phyloP scores from a whole-genome alignment of 768 basidiomycete genomes.

The Macrolepiota dolichaula region DNA sequence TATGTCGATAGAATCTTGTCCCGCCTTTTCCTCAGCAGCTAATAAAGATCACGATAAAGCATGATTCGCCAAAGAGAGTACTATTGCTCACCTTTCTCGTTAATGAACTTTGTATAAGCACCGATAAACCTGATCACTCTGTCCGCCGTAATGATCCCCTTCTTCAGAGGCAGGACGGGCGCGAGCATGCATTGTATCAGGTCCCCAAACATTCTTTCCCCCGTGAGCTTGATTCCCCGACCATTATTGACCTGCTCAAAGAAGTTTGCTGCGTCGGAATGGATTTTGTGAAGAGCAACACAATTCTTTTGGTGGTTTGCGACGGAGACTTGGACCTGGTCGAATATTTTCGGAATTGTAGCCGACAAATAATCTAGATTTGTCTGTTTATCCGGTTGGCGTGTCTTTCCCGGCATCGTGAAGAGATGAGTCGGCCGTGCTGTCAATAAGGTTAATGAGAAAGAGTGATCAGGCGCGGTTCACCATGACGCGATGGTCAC shows the following conservation, averaged over 20 bases:
- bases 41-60: background rate
- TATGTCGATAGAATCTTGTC: conserved; percentile 25
- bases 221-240: conserved; percentile 48
- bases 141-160: conserved; percentile 75
- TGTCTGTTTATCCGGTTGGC: background rate
- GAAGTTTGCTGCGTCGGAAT: conserved; percentile 55
- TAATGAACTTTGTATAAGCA: conserved; percentile 71
- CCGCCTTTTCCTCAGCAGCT: conserved; percentile 37
- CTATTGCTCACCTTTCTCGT: conserved; percentile 62
- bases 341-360: conserved; percentile 58
- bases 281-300: conserved; percentile 78
- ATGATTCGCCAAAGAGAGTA: background rate
- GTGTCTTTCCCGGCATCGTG: conserved; percentile 7
- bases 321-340: conserved; percentile 68
- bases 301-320: conserved; percentile 91
- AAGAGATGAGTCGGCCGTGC: background rate
- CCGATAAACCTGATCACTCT: conserved; percentile 79
- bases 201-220: conserved; percentile 76
- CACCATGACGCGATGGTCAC: conserved; percentile 7
- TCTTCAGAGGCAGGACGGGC: conserved; percentile 69
- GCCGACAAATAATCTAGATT: background rate
- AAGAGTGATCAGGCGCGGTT: background rate
- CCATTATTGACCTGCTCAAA: conserved; percentile 49
- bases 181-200: conserved; percentile 57
- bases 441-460: conserved; percentile 2